Evolutionary conservation across 2,329 filamentous ascomycete species (phyloP).

Genomic region (Gremmenia infestans): DNA sequence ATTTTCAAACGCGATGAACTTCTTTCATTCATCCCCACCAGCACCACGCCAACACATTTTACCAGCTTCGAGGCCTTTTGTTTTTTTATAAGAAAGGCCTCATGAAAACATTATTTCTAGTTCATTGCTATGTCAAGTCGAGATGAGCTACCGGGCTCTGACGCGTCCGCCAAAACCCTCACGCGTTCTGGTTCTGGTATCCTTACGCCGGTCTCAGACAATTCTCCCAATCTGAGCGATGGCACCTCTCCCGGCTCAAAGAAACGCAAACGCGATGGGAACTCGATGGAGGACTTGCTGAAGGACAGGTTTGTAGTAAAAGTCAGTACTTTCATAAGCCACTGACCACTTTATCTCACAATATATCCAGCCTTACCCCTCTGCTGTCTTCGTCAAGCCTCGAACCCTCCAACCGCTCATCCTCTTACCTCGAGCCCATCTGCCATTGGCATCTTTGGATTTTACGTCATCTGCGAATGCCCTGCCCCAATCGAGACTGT

Average conservation of each 20-base stretch:
- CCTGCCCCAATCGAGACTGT: conserved; percentile 49
- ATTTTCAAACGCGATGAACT: background rate
- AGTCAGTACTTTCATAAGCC: conserved; percentile 21
- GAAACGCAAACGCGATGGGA: conserved; percentile 33
- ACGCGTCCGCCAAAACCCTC: conserved; percentile 23
- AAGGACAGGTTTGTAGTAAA: conserved; percentile 32
- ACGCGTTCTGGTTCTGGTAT: conserved; percentile 29
- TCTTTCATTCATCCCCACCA: background rate
- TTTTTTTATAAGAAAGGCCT: conserved; percentile 17
- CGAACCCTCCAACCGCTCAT: conserved; percentile 55
- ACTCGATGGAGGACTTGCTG: conserved; percentile 29
- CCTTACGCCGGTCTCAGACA: conserved; percentile 29
- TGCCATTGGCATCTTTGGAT: conserved; percentile 59
- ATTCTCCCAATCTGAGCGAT: conserved; percentile 20
- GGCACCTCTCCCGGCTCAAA: conserved; percentile 14
- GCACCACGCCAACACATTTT: conserved; percentile 1
- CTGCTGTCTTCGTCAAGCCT: conserved; percentile 47
- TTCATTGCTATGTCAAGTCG: conserved; percentile 30
- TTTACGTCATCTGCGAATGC: conserved; percentile 45
- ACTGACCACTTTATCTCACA: conserved; percentile 7
- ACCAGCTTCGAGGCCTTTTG: conserved; percentile 8
- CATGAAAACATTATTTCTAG: conserved; percentile 29
- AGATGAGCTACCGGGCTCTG: conserved; percentile 21
- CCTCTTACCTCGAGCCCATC: conserved; percentile 55
- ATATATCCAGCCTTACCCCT: conserved; percentile 49